Evolutionary conservation across 2,329 filamentous ascomycete species (phyloP).

Genomic region (Pyrenophora tritici-repentis): DNA sequence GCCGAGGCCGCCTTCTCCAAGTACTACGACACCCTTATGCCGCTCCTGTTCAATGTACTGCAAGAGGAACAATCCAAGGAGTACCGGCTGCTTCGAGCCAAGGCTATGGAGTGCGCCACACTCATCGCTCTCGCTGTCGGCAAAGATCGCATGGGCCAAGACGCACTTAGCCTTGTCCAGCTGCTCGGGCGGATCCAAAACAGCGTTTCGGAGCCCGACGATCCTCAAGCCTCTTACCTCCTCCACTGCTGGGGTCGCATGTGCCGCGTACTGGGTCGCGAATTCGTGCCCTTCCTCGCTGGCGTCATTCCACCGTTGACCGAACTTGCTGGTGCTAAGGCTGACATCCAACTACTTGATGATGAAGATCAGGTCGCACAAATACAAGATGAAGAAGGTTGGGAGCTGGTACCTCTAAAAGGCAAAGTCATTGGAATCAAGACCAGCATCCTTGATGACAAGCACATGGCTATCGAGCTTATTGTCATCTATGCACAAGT

Average conservation of each 20-base stretch:
- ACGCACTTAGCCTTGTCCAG: conserved; percentile 86
- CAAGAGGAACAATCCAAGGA: conserved; percentile 92
- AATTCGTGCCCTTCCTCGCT: conserved; percentile 90
- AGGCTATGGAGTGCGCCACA: conserved; percentile 99
- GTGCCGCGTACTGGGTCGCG: conserved; percentile 88
- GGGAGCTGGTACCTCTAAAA: conserved; percentile 95
- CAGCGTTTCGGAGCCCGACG: conserved; percentile 82
- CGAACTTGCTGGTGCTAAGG: conserved; percentile 90
- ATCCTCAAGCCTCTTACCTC: conserved; percentile 94
- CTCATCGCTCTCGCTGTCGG: conserved; percentile 94
- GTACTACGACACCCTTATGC: conserved; percentile 97
- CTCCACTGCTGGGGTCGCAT: conserved; percentile 99
- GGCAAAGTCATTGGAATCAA: conserved; percentile 98
- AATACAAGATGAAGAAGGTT: conserved; percentile 92
- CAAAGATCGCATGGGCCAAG: conserved; percentile 84
- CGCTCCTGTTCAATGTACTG: conserved; percentile 85
- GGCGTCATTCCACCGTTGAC: conserved; percentile 94
- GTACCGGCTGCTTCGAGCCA: conserved; percentile 85
- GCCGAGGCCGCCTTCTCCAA: conserved; percentile 92
- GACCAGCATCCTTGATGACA: conserved; percentile 95
- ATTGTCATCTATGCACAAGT: conserved; percentile 97
- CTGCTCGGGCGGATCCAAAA: conserved; percentile 84
- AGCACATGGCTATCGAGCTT: conserved; percentile 99
- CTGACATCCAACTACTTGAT: conserved; percentile 93
- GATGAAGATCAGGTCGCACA: conserved; percentile 93